These are phyloP conservation scores for Fusarium buharicum DNA, from an alignment of 2,329 filamentous ascomycete genomes.

Conservation along the genomic window DNA sequence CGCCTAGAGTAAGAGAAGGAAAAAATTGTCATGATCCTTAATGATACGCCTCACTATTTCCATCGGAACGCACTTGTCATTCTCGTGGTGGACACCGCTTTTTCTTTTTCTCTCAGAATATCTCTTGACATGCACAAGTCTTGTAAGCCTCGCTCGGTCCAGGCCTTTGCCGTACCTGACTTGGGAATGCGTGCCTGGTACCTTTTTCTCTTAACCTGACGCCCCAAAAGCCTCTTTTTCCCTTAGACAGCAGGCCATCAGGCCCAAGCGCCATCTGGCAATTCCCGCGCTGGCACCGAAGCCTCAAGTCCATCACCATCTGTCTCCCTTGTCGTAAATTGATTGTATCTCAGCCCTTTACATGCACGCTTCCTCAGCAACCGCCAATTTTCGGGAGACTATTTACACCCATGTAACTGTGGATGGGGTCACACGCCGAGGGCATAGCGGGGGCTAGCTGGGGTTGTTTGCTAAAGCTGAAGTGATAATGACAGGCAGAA, in stretches of 20 bases:
- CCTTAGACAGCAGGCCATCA: constrained; percentile 17
- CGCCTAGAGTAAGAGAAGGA: neutral
- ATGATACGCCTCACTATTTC: constrained; percentile 1
- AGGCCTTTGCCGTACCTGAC: constrained; percentile 20
- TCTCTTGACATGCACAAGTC: neutral
- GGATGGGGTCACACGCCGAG: constrained; percentile 13
- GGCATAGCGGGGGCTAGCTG: constrained; percentile 3
- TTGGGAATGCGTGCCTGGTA: constrained; percentile 31
- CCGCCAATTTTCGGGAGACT: constrained; percentile 8
- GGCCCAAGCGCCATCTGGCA: constrained; percentile 27
- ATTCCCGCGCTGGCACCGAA: constrained; percentile 25
- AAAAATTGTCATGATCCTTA: constrained; percentile 1
- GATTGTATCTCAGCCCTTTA: constrained; percentile 7
- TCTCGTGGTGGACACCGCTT: constrained; percentile 10
- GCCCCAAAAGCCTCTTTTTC: constrained; percentile 28
- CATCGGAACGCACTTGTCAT: neutral
- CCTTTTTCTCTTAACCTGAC: constrained; percentile 16
- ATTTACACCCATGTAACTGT: constrained; percentile 12
- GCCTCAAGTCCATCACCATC: constrained; percentile 8
- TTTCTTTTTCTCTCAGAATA: neutral
- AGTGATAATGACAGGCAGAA: constrained; percentile 8
- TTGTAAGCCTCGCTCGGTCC: constrained; percentile 21
- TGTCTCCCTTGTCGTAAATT: neutral
- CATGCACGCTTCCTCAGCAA: constrained; percentile 9
- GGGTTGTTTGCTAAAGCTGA: neutral